Base-by-base conservation (phyloP, 805 yeast genomes). In the Ogataea paraovalis region DNA sequence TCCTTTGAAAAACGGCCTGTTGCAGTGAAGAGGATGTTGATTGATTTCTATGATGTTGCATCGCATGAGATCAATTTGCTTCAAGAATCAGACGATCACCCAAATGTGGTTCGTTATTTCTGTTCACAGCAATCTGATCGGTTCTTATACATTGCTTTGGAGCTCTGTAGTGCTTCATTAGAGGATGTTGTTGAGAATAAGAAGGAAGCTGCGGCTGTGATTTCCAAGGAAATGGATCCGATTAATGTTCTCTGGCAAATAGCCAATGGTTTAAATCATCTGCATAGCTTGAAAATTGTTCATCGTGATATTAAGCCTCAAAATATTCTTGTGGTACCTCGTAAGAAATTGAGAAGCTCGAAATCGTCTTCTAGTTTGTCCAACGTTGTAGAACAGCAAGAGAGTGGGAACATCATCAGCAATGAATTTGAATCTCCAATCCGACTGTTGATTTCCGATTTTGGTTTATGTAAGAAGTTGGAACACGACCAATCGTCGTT, bases 261-360 rank as follows among this genome's bases (percentile, higher is more conserved):
- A 51, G 87, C 90, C 1, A 76, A 82, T 49, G 99, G 99, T 6
- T 72, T 92, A 23, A 80, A 87, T 47, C 94, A 94, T 66, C 70
- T 92, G 52, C 99, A 92, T 61, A 82, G 90, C 2, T 68, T 94
- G 52, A 90, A 92, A 57, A 90, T 92, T 56, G 96, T 94, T 28
- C 99, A 92, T 66, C 75, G 99, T 50, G 99, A 92, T 63, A 76
- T 92, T 55, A 92, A 91, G 64, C 98, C 98, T 0, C 97, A 92
- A 60, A 91, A 91, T 65, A 91, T 91, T 19, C 71, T 91, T 46
- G 91, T 91, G 39, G 89, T 94, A 0, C 82, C 83, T 19, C 78
- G 88, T 7, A 81, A 77, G 59, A 74, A 72, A 50, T 61, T 67
- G 42, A 58, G 53, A 36, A 36, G 57, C 44, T 20, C 19, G 13